Base-by-base conservation (phyloP, 768 basidiomycete species). In the Cyclocybe aegerita region DNA sequence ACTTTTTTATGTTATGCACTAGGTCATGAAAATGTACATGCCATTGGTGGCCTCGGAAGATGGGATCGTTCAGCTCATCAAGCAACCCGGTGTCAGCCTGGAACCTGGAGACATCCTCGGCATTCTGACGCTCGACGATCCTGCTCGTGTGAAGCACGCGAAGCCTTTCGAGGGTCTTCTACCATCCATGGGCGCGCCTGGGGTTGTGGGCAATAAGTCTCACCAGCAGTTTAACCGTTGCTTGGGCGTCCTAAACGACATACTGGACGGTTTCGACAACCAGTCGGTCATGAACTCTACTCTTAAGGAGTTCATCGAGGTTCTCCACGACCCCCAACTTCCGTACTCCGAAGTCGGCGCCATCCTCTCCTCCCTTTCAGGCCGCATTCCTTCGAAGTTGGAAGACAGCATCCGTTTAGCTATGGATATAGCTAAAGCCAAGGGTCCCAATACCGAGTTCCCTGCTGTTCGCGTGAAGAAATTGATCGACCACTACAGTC, bases 11-110 rank as follows among this genome's bases (percentile, higher is more conserved):
- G 36, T 51, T 47, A 23, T 23, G 23, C 23, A 23, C 23, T 5
- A 89, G 88, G 90, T 93, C 53, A 95, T 97, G 93, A 98, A 99
- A 76, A 99, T 98, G 97, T 97, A 97, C 70, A 97, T 99, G 96
- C 94, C 94, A 3, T 82, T 99, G 48, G 85, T 92, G 48, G 93
- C 94, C 4, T 82, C 88, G 2, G 97, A 99, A 67, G 93, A 96
- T 66, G 97, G 97, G 61, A 79, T 87, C 40, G 86, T 95, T 12
- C 94, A 96, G 61, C 84, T 98, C 61, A 92, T 98, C 70, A 99
- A 98, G 72, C 97, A 99, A 67, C 92, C 97, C 49, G 97, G 97
- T 61, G 92, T 95, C 64, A 94, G 92, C 57, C 82, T 99, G 48
- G 92, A 96, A 56, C 93, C 95, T 9, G 97, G 97, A 17, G 97